Evolutionary conservation across 2,329 filamentous ascomycete genomes (phyloP), one percentile per base, ranked within the genome.

Genomic region (Juglanconis oblonga): DNA sequence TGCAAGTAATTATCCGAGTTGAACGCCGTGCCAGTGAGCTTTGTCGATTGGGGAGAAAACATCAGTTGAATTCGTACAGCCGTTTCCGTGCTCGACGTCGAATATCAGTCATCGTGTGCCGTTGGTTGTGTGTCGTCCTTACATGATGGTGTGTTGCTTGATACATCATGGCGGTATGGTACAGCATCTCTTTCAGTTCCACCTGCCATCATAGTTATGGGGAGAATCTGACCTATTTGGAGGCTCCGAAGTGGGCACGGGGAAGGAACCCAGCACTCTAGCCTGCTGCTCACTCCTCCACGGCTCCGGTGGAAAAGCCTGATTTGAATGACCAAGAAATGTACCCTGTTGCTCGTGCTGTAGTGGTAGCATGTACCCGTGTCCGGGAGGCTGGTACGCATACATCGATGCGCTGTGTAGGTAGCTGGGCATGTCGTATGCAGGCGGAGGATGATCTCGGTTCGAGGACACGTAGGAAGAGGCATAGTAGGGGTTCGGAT

Each of bases 281-380:
- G 53, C 38, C 29, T 52, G 51, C 38, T 56, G 50, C 5, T 52
- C 57, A 35, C 35, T 51, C 14, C 52, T n/a, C 24, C 48, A 40
- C 7, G 47, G 44, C 8, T 13, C 48, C 33, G 53, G 52, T 14
- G 17, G n/a, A 29, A 40, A 45, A 45, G 40, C 45, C 10, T 54
- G 53, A 7, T 38, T 33, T 14, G 31, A 11, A 4, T 55, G n/a
- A 13, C 32, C 44, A n/a, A 38, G 49, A 17, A 36, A 54, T 13
- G 33, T 24, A n/a, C 55, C 50, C 29, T 58, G 61, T 35, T 50
- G 54, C 13, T 32, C 47, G 10, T 58, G 56, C 13, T 58, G 50
- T 7, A 44, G 53, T 24, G 54, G 38, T n/a, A 54, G 58, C 47
- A 51, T 44, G 29, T 47, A 51, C 13, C 32, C 45, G 17, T 51